Percentiles rank a stretch among this genome's conserved stretches.
These are phyloP conservation scores for Mycogone perniciosa DNA, from an alignment of 2,329 filamentous ascomycete genomes.

Conservation along the genomic window DNA sequence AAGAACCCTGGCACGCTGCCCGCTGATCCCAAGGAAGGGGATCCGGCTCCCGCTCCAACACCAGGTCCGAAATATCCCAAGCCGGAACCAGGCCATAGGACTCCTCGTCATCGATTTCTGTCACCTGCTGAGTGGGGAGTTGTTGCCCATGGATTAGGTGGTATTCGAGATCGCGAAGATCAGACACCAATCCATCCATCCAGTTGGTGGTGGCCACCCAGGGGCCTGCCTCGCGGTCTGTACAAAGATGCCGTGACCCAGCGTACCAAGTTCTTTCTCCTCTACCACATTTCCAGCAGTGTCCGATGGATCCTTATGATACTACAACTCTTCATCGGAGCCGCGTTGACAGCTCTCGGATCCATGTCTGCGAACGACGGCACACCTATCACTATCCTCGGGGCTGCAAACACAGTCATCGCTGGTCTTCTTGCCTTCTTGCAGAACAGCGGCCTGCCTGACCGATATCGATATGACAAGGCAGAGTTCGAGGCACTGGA, in stretches of 20 bases:
- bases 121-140: slow-evolving; percentile 39
- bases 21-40: neutral
- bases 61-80: slow-evolving; percentile 3
- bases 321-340: slow-evolving; percentile 42
- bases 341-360: slow-evolving; percentile 44
- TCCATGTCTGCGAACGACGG: slow-evolving; percentile 32
- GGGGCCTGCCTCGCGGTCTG: slow-evolving; percentile 41
- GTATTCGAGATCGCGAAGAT: slow-evolving; percentile 39
- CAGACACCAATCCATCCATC: slow-evolving; percentile 36
- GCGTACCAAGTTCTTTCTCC: slow-evolving; percentile 38
- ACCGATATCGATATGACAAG: slow-evolving; percentile 44
- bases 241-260: slow-evolving; percentile 42
- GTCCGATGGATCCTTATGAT: slow-evolving; percentile 42
- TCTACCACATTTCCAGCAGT: slow-evolving; percentile 37
- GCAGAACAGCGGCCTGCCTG: slow-evolving; percentile 48
- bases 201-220: slow-evolving; percentile 39
- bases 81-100: slow-evolving; percentile 13
- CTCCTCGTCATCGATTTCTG: slow-evolving; percentile 33
- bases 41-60: neutral
- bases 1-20: neutral
- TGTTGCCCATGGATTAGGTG: slow-evolving; percentile 42
- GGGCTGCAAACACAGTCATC: slow-evolving; percentile 43
- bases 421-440: slow-evolving; percentile 45
- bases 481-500: slow-evolving; percentile 45
- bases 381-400: slow-evolving; percentile 42